Percentiles rank a stretch among this genome's conserved stretches.
Conservation (phyloP, 2,329 filamentous ascomycete genomes). For the Cytospora piceae region DNA sequence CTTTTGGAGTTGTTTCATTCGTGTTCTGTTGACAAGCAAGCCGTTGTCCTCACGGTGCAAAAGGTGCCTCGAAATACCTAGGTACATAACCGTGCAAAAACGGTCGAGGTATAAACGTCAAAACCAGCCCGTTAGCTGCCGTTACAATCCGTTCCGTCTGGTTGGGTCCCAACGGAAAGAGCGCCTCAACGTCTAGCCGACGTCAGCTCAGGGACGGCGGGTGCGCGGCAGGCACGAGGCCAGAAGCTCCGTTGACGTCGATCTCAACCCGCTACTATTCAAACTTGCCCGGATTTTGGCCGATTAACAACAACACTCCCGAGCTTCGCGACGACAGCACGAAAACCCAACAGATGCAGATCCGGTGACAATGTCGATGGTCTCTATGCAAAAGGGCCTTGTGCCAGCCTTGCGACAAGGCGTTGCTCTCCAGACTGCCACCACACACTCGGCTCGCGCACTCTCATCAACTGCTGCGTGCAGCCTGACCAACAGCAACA, state of each 20-base stretch:
- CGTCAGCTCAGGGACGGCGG: slow-evolving; percentile 6
- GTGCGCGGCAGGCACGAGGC: slow-evolving; percentile 6
- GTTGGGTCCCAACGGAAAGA: slow-evolving; percentile 19
- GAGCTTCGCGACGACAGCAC: slow-evolving; percentile 18
- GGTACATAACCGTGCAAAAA: slow-evolving; percentile 13
- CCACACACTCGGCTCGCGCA: slow-evolving; percentile 18
- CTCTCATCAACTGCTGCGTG: slow-evolving; percentile 22
- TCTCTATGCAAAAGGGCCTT: slow-evolving; percentile 28
- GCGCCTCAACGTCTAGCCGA: background rate
- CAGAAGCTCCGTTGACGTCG: slow-evolving; percentile 16
- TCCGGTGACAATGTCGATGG: slow-evolving; percentile 32
- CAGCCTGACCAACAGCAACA: slow-evolving; percentile 11
- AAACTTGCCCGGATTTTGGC: slow-evolving; percentile 3
- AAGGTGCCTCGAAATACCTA: too few species aligned
- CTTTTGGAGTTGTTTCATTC: too few species aligned
- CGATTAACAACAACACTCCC: slow-evolving; percentile 10
- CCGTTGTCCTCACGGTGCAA: too few species aligned
- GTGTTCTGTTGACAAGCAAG: too few species aligned
- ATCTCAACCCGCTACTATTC: background rate
- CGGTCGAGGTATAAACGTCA: background rate
- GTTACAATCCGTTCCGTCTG: slow-evolving; percentile 17
- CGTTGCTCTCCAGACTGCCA: slow-evolving; percentile 18
- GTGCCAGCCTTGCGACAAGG: slow-evolving; percentile 26
- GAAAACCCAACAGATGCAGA: slow-evolving; percentile 27
- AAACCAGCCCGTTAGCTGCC: background rate